Evolutionary conservation across 371 early-diverging fungal species (phyloP), one percentile per base, ranked within the genome.

Genomic region (Chytridium lagenaria): DNA sequence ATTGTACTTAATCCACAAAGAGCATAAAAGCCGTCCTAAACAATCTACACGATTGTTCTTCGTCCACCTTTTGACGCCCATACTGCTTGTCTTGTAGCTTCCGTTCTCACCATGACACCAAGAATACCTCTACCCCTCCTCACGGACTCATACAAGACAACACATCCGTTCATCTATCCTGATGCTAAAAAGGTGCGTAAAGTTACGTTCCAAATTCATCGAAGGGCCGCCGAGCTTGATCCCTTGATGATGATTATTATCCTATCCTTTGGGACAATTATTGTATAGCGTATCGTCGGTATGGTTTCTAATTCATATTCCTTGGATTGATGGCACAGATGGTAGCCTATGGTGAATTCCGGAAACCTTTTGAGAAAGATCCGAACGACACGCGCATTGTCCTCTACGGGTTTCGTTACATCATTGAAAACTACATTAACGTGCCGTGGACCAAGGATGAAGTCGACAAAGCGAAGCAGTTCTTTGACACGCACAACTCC

Each of bases 341-440:
- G 89, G 87, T 89, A 15, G 94, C 94, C 33, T 94, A 94, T 69
- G 91, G 88, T 31, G 93, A 93, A 77, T 93, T 92, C 79, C 90
- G 94, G 5, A 68, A 78, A 19, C 74, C 85, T 10, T 92, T 78
- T 76, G 82, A 91, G 64, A 84, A 87, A 44, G 92, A 92, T 76
- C 39, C 74, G 0, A 67, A 77, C 22, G 94, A 94, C 79, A 75
- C 78, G 33, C 91, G 94, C 59, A 84, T 93, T 31, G 87, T 93
- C 64, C 90, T 90, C 66, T 93, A 90, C 79, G 94, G 94, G n/a
- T 85, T 93, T 16, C 89, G 92, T 7, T 91, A 92, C 84, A 81
- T 93, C 52, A 83, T 94, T 50, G 92, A 92, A 67, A 81, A 87
- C 61, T 91, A 92, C 75, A 64, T 94, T 19, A 74, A 79, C 38